phyloP scores from a whole-genome alignment of 75 land plant species.

The Isoetes taiwanensis region DNA sequence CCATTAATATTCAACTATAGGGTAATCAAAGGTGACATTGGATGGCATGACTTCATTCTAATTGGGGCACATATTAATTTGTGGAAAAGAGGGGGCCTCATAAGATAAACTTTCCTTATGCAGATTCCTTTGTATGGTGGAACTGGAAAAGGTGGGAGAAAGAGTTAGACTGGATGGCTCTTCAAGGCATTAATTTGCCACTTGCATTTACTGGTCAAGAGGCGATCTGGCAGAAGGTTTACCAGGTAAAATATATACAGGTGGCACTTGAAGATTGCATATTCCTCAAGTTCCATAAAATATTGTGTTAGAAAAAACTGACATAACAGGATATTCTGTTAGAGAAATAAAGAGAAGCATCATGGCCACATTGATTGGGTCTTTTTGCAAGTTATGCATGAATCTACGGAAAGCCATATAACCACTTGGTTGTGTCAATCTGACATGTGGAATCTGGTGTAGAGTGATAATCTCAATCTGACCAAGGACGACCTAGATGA shows the following conservation, averaged over 20 bases:
- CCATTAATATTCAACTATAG: too few species aligned
- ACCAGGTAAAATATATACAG: constrained; percentile 36
- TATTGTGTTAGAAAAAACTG: background rate
- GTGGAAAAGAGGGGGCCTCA: too few species aligned
- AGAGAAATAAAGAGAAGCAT: constrained; percentile 3
- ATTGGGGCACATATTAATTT: too few species aligned
- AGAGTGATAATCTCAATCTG: too few species aligned
- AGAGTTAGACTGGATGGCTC: constrained; percentile 99
- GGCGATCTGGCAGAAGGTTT: constrained; percentile 87
- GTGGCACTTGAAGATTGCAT: background rate
- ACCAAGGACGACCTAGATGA: constrained; percentile 49
- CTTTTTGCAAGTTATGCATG: background rate
- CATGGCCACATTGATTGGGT: background rate
- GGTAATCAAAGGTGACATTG: too few species aligned
- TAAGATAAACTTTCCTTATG: background rate
- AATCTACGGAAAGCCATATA: too few species aligned
- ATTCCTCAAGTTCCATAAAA: too few species aligned
- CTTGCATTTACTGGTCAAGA: constrained; percentile 93
- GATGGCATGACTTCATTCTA: too few species aligned
- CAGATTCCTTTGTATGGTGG: constrained; percentile 97
- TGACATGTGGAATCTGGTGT: too few species aligned
- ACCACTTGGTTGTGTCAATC: too few species aligned
- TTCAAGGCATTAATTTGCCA: constrained; percentile 89
- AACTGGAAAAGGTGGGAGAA: constrained; percentile 92
- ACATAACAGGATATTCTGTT: background rate